A percentile compares a stretch with the other conserved stretches of the same genome.
phyloP scores from a whole-genome alignment of 345 rosid species.

The Salix koriyanagi region DNA sequence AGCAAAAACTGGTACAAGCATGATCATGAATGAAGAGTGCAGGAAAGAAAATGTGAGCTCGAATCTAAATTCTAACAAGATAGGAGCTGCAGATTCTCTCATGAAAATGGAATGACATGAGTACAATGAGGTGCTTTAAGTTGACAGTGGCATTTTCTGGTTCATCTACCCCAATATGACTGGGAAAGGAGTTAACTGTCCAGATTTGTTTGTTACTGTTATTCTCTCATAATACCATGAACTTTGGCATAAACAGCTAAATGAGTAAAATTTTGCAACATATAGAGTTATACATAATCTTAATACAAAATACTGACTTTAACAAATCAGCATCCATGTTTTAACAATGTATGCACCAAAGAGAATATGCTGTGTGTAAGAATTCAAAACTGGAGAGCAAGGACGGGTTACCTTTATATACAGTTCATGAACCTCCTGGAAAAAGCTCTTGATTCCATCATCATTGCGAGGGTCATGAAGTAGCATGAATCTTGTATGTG shows the following conservation, averaged over 20 bases:
- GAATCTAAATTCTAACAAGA: not conserved
- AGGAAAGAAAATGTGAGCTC: not conserved
- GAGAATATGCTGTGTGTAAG: not conserved
- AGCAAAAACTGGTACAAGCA: not conserved
- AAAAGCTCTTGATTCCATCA: conserved; percentile 96
- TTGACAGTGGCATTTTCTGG: not conserved
- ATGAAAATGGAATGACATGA: not conserved
- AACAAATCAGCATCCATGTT: not conserved
- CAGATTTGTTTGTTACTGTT: not conserved
- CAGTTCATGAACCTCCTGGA: conserved; percentile 80
- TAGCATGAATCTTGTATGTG: conserved; percentile 88
- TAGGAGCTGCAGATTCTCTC: not conserved
- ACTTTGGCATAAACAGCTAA: not conserved
- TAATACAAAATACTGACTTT: not conserved
- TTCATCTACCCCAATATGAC: not conserved
- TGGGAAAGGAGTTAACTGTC: not conserved
- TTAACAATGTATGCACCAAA: not conserved
- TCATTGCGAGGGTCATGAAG: conserved; percentile 95
- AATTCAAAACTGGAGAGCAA: not conserved
- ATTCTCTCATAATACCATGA: not conserved
- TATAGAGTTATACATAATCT: not conserved
- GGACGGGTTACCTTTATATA: conserved; percentile 49
- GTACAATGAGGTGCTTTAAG: not conserved
- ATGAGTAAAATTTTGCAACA: not conserved
- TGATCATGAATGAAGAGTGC: not conserved